Evolutionary conservation across 73 alveolate species (phyloP), one percentile per base, ranked within the genome.

Genomic region (Stentor coeruleus): DNA sequence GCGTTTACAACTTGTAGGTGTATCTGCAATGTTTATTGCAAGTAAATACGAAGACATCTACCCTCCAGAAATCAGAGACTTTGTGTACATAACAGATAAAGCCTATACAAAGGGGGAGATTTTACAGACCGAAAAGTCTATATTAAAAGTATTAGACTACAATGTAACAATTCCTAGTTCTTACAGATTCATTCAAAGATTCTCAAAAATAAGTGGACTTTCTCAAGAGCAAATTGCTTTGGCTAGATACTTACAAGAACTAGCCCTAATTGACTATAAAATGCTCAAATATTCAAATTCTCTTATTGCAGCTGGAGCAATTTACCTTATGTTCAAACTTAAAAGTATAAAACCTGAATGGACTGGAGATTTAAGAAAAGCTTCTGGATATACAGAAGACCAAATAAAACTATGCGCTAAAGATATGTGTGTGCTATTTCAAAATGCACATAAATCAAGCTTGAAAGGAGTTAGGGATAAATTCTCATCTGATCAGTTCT

Each of bases 1-100:
- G 3, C 84, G 90, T 85, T 89, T 93, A 28, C 95, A 93, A 85
- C 88, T 93, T 20, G 80, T 90, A 60, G 98, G 98, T 39, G 86
- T 93, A 0, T 86, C 98, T 36, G 84, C 98, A 0, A 77, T 93
- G 59, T 82, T 93, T 59, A 93, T 93, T 57, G 60, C 60, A 57
- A 57, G 86, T 57, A 84, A 84, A 84, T 80, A 81, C 33, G 87
- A 84, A 33, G 90, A 84, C 73, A 81, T 84, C 35, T 31, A n/a
- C 3, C 81, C 49, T 14, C 90, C 90, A 20, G 81, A 3, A 36
- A n/a, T 81, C 2, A 6, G 77, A 84, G 38, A 75, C 72, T 39
- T 85, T 79, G 42, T 84, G 14, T 37, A 31, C 28, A 3, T 84
- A 26, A n/a, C 87, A 4, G 86, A 79, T n/a, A 39, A 28, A 36